phyloP scores from a whole-genome alignment of 164 flowering plant species.

The Chimonanthus salicifolius region DNA sequence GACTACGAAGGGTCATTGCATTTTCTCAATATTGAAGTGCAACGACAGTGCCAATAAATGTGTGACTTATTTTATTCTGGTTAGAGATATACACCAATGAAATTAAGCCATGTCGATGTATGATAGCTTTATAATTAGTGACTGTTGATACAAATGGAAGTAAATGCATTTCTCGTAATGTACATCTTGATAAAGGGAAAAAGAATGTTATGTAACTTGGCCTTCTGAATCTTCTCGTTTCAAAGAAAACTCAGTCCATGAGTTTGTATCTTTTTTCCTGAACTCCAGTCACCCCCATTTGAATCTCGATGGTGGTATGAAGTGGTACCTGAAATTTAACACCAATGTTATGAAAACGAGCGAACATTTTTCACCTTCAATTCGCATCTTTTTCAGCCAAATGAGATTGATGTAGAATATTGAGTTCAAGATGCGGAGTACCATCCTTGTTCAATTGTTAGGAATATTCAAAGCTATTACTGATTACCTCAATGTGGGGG shows the following conservation, averaged over 20 bases:
- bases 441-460: not conserved
- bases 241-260: conserved; percentile 53
- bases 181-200: too few species aligned
- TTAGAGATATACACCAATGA: not conserved
- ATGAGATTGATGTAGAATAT: not conserved
- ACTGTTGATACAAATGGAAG: not conserved
- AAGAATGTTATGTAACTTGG: not conserved
- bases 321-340: conserved; percentile 68
- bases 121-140: conserved; percentile 1
- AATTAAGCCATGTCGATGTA: not conserved
- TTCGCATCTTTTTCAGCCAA: not conserved
- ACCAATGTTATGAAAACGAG: not conserved
- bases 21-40: not conserved
- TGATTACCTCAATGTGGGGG: conserved; percentile 89
- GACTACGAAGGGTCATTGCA: not conserved
- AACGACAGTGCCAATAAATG: not conserved
- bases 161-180: not conserved
- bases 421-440: not conserved
- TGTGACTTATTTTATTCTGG: too few species aligned
- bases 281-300: conserved; percentile 97
- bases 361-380: not conserved
- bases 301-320: conserved; percentile 95
- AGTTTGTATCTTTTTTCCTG: conserved; percentile 97
- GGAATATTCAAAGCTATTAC: not conserved
- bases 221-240: not conserved